A percentile compares a stretch with the other conserved stretches of the same genome.
Conservation (phyloP, 1,139 yeast species). For the Meyerozyma smithsonii region DNA sequence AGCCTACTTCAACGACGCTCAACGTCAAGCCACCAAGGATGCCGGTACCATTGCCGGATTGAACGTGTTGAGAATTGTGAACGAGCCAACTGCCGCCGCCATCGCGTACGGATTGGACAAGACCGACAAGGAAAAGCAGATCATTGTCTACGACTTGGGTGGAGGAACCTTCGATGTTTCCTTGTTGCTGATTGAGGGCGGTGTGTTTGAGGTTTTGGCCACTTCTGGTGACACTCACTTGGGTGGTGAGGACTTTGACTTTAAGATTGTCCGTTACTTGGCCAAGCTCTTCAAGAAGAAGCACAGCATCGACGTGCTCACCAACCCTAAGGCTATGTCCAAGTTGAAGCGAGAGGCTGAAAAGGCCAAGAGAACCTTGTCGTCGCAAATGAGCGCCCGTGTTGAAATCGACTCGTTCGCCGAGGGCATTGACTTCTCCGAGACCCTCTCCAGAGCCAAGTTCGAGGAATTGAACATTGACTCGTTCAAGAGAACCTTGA, state of each 20-base stretch:
- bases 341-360: conserved; percentile 94
- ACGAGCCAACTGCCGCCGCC: conserved; percentile 98
- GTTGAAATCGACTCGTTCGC: conserved; percentile 92
- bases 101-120: conserved; percentile 96
- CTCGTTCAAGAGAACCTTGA: conserved; percentile 81
- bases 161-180: conserved; percentile 55
- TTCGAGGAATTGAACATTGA: conserved; percentile 90
- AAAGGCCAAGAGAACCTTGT: conserved; percentile 92
- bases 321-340: conserved; percentile 75
- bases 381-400: conserved; percentile 85
- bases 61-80: conserved; percentile 89
- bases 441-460: conserved; percentile 89
- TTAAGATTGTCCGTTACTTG: conserved; percentile 82
- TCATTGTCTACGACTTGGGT: conserved; percentile 50
- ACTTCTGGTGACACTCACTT: conserved; percentile 54
- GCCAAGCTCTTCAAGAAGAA: conserved; percentile 84
- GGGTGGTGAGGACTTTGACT: conserved; percentile 93
- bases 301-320: conserved; percentile 69
- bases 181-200: conserved; percentile 46
- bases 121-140: conserved; percentile 48
- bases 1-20: conserved; percentile 97
- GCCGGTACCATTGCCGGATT: conserved; percentile 97
- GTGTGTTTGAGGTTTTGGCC: conserved; percentile 50
- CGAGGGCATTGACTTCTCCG: conserved; percentile 94
- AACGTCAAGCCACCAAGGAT: conserved; percentile 97